phyloP scores from a whole-genome alignment of 352 stramenopile species.

The Pythium brachiatum region DNA sequence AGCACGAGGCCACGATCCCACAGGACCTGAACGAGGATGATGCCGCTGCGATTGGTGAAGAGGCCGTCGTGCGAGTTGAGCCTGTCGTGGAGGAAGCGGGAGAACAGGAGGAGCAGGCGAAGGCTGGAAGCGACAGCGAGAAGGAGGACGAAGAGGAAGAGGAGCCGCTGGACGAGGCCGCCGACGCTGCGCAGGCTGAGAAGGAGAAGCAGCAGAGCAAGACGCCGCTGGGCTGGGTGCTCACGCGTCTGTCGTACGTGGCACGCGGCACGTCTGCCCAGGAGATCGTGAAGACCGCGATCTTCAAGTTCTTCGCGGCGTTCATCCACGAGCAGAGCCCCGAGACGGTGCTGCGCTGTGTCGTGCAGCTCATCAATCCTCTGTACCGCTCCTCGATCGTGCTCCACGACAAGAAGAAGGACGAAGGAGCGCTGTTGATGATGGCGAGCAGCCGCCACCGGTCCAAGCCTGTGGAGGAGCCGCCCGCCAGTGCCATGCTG shows the following conservation, averaged over 20 bases:
- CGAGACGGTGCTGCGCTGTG: constrained; percentile 47
- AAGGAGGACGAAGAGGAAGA: constrained; percentile 29
- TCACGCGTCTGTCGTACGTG: constrained; percentile 82
- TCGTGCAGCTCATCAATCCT: constrained; percentile 84
- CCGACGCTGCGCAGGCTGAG: constrained; percentile 36
- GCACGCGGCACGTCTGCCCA: constrained; percentile 41
- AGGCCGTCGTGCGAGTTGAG: constrained; percentile 9
- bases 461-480: constrained; percentile 17
- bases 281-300: constrained; percentile 56
- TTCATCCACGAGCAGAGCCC: constrained; percentile 58
- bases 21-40: constrained; percentile 49
- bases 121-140: constrained; percentile 12
- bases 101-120: constrained; percentile 21
- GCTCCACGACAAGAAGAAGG: constrained; percentile 40
- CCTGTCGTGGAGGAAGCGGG: constrained; percentile 18
- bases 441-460: constrained; percentile 7
- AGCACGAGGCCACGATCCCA: constrained; percentile 44
- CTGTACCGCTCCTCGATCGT: constrained; percentile 68
- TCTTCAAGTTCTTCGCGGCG: constrained; percentile 87
- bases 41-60: constrained; percentile 17
- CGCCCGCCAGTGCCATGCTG: constrained; percentile 51
- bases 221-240: constrained; percentile 77
- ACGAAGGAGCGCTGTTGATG: constrained; percentile 24
- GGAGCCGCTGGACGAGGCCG: constrained; percentile 14
- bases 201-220: constrained; percentile 53